phyloP scores from a whole-genome alignment of 2,329 filamentous ascomycete species.

The Fonsecaea monophora region DNA sequence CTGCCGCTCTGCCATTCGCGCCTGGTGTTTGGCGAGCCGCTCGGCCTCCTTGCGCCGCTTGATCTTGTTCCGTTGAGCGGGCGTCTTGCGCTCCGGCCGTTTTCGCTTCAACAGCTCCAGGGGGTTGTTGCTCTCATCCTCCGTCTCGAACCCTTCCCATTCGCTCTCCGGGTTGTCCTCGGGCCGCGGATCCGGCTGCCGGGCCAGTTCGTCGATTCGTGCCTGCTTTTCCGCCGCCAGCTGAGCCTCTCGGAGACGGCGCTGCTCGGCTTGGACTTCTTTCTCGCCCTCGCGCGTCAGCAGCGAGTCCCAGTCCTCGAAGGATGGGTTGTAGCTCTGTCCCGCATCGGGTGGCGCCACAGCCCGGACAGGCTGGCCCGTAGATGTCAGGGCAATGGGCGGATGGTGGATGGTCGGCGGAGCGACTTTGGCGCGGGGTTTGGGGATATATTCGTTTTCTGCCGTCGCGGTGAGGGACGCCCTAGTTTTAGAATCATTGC shows the following conservation, averaged over 20 bases:
- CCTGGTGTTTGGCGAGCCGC: conserved; percentile 74
- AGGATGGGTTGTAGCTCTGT: conserved; percentile 90
- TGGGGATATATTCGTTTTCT: conserved; percentile 70
- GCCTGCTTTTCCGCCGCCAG: conserved; percentile 63
- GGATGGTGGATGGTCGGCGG: conserved; percentile 77
- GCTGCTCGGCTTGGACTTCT: conserved; percentile 78
- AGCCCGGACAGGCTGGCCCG: conserved; percentile 78
- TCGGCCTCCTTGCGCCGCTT: conserved; percentile 90
- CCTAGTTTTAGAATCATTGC: conserved; percentile 55
- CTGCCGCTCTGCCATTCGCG: conserved; percentile 73
- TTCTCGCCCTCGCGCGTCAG: conserved; percentile 76
- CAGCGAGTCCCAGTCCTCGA: conserved; percentile 82
- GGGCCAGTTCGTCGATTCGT: conserved; percentile 73
- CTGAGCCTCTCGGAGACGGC: conserved; percentile 73
- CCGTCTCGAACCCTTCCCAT: conserved; percentile 89
- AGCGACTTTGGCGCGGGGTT: conserved; percentile 69
- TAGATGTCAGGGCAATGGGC: conserved; percentile 81
- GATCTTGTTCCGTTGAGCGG: conserved; percentile 82
- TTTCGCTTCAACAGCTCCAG: conserved; percentile 73
- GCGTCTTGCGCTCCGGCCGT: conserved; percentile 82
- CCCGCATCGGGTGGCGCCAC: conserved; percentile 80
- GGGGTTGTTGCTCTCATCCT: conserved; percentile 72
- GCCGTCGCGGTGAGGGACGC: conserved; percentile 34
- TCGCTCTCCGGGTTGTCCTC: conserved; percentile 88
- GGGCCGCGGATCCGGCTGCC: conserved; percentile 75